phyloP scores from a whole-genome alignment of 106 monocot genomes.

The Hemerocallis citrina region DNA sequence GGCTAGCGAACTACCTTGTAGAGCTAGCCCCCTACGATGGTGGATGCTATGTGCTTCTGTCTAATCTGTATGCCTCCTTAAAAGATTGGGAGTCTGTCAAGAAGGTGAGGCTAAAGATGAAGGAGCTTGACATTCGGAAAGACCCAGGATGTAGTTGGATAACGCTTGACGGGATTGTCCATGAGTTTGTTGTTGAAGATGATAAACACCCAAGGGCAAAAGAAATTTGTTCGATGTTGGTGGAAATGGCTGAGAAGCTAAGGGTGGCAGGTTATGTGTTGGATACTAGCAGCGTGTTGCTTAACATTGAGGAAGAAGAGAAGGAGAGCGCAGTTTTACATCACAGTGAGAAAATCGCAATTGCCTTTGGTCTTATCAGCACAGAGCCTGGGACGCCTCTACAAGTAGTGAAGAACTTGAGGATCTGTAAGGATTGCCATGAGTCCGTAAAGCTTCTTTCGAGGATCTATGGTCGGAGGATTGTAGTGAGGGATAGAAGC shows the following conservation, averaged over 20 bases:
- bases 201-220: slow-evolving; percentile 11
- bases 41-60: slow-evolving; percentile 27
- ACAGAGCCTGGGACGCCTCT: slow-evolving; percentile 12
- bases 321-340: slow-evolving; percentile 14
- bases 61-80: slow-evolving; percentile 27
- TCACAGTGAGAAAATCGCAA: slow-evolving; percentile 36
- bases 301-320: slow-evolving; percentile 30
- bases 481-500: slow-evolving; percentile 29
- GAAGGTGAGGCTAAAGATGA: slow-evolving; percentile 26
- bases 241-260: slow-evolving; percentile 17
- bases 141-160: slow-evolving; percentile 39
- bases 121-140: slow-evolving; percentile 22
- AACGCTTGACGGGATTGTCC: slow-evolving; percentile 12
- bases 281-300: slow-evolving; percentile 19
- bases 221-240: slow-evolving; percentile 15
- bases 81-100: slow-evolving; percentile 19
- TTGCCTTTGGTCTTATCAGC: slow-evolving; percentile 35
- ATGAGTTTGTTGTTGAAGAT: slow-evolving; percentile 34
- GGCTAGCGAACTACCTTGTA: slow-evolving; percentile 9
- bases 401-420: slow-evolving; percentile 24
- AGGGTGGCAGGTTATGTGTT: slow-evolving; percentile 16
- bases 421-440: slow-evolving; percentile 36
- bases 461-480: slow-evolving; percentile 24
- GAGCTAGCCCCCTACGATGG: slow-evolving; percentile 12
- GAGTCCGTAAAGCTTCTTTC: slow-evolving; percentile 25